Conservation (phyloP, 768 basidiomycete genomes). For the Amanita rimosa region DNA sequence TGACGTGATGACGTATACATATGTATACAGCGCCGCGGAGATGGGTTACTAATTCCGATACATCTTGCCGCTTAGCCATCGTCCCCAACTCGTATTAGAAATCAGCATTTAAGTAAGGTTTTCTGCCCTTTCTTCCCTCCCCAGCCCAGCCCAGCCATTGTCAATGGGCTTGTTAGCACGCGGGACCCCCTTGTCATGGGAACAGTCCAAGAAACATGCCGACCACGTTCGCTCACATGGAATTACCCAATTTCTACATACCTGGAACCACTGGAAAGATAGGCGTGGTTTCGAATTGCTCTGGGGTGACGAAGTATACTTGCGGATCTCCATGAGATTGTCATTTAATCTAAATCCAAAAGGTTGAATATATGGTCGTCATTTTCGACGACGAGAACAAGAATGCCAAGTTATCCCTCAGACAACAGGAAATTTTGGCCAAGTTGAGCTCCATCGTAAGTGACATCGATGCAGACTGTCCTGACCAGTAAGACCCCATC, state of each 20-base stretch:
- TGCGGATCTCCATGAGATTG: neutral
- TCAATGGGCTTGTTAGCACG: constrained; percentile 87
- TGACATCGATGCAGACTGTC: constrained; percentile 49
- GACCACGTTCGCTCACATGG: constrained; percentile 89
- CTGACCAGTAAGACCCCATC: constrained; percentile 38
- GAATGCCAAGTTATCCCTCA: constrained; percentile 82
- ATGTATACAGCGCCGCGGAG: neutral
- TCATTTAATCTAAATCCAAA: constrained; percentile 8
- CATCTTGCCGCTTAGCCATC: too few species aligned
- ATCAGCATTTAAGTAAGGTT: constrained; percentile 5
- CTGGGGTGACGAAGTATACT: constrained; percentile 94
- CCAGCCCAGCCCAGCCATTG: neutral
- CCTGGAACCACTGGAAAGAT: constrained; percentile 89
- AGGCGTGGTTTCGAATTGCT: constrained; percentile 83
- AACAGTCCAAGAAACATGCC: constrained; percentile 76
- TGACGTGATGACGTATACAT: neutral
- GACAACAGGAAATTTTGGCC: constrained; percentile 87
- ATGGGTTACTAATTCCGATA: neutral
- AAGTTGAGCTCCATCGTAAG: constrained; percentile 62
- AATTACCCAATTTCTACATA: constrained; percentile 89
- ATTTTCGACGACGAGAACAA: constrained; percentile 68
- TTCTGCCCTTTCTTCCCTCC: neutral
- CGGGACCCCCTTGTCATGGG: constrained; percentile 90
- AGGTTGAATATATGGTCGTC: constrained; percentile 97
- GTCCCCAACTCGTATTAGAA: constrained; percentile 10